Evolutionary conservation across 768 basidiomycete genomes (phyloP), one percentile per base, ranked within the genome.

Genomic region (Lactarius quietus): DNA sequence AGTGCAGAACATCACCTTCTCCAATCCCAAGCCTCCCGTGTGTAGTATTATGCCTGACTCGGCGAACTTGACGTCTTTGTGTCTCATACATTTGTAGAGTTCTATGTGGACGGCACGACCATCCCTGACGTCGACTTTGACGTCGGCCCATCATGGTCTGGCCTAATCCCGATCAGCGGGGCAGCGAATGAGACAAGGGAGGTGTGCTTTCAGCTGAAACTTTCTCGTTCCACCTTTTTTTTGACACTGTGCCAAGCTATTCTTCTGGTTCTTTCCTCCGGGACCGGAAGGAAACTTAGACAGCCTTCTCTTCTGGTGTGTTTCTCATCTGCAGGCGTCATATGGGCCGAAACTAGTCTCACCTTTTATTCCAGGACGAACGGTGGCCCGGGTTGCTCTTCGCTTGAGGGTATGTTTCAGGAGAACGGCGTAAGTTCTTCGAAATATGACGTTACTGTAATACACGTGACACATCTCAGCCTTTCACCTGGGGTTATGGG

Each of bases 211-310:
- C 26, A 1, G 23, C 56, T 35, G n/a, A n/a, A n/a, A 20, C 26
- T 7, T 10, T 15, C 29, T 31, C 10, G 45, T 38, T 31, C 23
- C 48, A 26, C 53, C 3, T 10, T 45, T 39, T n/a, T n/a, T 26
- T 58, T 63, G 29, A 59, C 39, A 52, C 26, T n/a, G 10, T n/a
- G 1, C 15, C 38, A 26, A 91, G 88, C 80, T 90, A 20, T 92
- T 87, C 78, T 92, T 92, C 77, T 92, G 90, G 89, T 88, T 90
- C 76, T 91, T 90, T 78, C 90, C 90, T 61, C 87, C 89, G 3
- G 89, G 88, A 7, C 87, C 88, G 0, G 77, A 85, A 69, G 90
- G 89, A 23, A 88, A 84, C 68, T 72, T 83, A 8, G 87, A 92
- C 70, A 88, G 90, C 72, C 70, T 92, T 52, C 86, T 91, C 39